Percentiles rank a stretch among this genome's conserved stretches.
Evolutionary conservation across 2,329 filamentous ascomycete genomes (phyloP).

Genomic region (Hawksworthiomyces lignivorus): DNA sequence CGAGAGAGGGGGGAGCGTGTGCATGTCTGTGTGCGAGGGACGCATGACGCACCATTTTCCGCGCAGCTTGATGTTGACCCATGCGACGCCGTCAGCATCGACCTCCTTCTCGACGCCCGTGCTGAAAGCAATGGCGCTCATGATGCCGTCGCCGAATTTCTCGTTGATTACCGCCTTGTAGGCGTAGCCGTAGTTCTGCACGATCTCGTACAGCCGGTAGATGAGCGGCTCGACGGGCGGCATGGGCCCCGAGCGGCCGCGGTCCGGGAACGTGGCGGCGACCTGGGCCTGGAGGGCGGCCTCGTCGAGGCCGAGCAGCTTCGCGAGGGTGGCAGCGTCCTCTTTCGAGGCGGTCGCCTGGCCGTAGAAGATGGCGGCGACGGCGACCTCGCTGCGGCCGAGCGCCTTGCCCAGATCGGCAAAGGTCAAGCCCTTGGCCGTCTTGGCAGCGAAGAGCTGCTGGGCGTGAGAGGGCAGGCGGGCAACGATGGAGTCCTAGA

Average conservation of each 20-base stretch:
- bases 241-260: conserved; percentile 73
- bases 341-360: conserved; percentile 44
- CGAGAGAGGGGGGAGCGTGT: neutral
- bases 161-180: conserved; percentile 95
- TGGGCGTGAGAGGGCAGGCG: conserved; percentile 64
- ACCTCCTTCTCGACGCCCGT: conserved; percentile 92
- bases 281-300: conserved; percentile 47
- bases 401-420: conserved; percentile 67
- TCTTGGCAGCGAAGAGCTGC: conserved; percentile 76
- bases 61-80: conserved; percentile 76
- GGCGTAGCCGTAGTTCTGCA: conserved; percentile 94
- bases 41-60: conserved; percentile 65
- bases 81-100: conserved; percentile 70
- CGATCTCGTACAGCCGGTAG: conserved; percentile 86
- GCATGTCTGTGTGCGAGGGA: no score
- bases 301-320: conserved; percentile 43
- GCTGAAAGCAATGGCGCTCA: conserved; percentile 89
- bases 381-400: conserved; percentile 72
- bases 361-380: conserved; percentile 86
- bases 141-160: conserved; percentile 91
- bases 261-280: conserved; percentile 63
- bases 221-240: conserved; percentile 79
- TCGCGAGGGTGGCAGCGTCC: conserved; percentile 52
- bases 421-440: conserved; percentile 66
- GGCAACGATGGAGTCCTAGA: conserved; percentile 57